Percentiles rank a stretch among this genome's conserved stretches.
phyloP scores from a whole-genome alignment of 768 basidiomycete species.

The Psilocybe subaeruginosa region DNA sequence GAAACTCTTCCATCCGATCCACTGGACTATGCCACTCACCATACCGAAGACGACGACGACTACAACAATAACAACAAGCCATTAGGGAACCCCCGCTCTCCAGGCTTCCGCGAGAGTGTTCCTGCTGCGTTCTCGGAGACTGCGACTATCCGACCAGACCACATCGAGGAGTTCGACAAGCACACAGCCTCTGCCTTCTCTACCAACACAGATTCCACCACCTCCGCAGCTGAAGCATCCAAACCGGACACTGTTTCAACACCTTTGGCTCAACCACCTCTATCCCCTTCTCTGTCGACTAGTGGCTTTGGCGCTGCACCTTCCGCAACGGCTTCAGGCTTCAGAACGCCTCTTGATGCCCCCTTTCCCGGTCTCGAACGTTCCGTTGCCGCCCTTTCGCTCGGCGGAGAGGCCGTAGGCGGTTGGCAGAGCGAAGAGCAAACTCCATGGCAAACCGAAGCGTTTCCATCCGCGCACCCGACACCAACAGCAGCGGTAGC shows the following conservation, averaged over 20 bases:
- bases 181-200: constrained; percentile 16
- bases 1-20: constrained; percentile 32
- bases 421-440: constrained; percentile 57
- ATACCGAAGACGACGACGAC: constrained; percentile 38
- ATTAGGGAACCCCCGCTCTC: constrained; percentile 33
- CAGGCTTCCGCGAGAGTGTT: constrained; percentile 61
- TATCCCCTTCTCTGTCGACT: constrained; percentile 5
- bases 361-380: constrained; percentile 29
- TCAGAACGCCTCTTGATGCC: constrained; percentile 39
- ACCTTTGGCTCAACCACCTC: neutral
- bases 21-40: constrained; percentile 30
- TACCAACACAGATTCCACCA: constrained; percentile 3
- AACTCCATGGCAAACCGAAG: constrained; percentile 41
- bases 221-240: constrained; percentile 6
- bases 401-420: constrained; percentile 37
- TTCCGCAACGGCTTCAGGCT: constrained; percentile 18
- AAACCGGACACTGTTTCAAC: constrained; percentile 8
- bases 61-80: constrained; percentile 34
- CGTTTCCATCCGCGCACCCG: constrained; percentile 12
- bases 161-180: constrained; percentile 23
- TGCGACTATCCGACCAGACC: constrained; percentile 42
- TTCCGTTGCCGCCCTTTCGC: constrained; percentile 39
- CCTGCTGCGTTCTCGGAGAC: constrained; percentile 43
- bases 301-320: constrained; percentile 13
- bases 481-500: constrained; percentile 46